Conservation (phyloP, 2,329 filamentous ascomycete species). For the Ophiosphaerella narmari region DNA sequence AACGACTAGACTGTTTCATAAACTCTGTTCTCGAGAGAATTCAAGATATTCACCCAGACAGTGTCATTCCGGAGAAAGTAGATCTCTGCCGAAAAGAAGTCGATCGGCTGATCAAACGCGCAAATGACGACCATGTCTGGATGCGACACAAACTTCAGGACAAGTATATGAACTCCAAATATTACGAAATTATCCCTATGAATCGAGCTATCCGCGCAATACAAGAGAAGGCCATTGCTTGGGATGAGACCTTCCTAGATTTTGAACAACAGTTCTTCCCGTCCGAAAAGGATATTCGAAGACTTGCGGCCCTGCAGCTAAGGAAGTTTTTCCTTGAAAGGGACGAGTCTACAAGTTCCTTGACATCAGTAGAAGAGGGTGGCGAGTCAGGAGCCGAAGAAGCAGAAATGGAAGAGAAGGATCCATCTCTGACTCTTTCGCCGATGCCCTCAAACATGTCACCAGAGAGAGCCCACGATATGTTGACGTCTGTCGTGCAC, state of each 20-base stretch:
- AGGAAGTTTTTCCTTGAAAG: constrained; percentile 93
- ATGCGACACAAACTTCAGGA: constrained; percentile 81
- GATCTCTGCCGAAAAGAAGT: constrained; percentile 83
- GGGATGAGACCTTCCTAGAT: constrained; percentile 87
- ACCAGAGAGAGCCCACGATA: constrained; percentile 66
- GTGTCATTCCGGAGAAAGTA: constrained; percentile 82
- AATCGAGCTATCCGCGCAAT: constrained; percentile 88
- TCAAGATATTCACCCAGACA: constrained; percentile 88
- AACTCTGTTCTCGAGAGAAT: constrained; percentile 81
- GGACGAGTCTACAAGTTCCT: constrained; percentile 76
- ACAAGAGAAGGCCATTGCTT: constrained; percentile 89
- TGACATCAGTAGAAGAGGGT: constrained; percentile 70
- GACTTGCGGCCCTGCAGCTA: constrained; percentile 87
- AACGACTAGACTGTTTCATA: constrained; percentile 85
- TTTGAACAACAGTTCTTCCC: constrained; percentile 94
- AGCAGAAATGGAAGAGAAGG: constrained; percentile 35
- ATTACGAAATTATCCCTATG: constrained; percentile 94
- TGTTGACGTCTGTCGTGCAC: constrained; percentile 68
- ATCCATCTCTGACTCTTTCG: constrained; percentile 32
- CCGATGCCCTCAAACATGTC: constrained; percentile 53
- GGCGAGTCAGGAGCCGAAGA: constrained; percentile 52
- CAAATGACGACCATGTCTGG: constrained; percentile 78
- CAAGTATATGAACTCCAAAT: constrained; percentile 90
- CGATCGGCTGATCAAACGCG: constrained; percentile 75
- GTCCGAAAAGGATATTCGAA: constrained; percentile 91